Base-by-base conservation (phyloP, 2,329 filamentous ascomycete genomes). In the Botrytis squamosa region DNA sequence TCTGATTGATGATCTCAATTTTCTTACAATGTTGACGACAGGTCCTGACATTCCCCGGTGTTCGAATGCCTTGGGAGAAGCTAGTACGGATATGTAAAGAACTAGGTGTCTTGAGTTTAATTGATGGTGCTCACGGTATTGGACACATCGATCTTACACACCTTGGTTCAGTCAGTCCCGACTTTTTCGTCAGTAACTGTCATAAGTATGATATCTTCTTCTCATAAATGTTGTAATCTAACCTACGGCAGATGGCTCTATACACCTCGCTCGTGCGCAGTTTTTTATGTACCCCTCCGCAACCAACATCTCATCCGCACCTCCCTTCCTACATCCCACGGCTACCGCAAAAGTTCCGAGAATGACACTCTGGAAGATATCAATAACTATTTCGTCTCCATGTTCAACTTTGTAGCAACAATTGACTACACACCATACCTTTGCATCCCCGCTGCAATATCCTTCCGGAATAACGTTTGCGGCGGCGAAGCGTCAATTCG, bases 151-250 rank as follows among this genome's bases (percentile, higher is more conserved):
- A 97, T 82, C 75, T 80, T 29, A 83, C 97, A 20, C 88, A 97
- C n/a, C 66, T 68, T 33, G 66, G 66, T 16, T 57, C 66, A 42
- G 84, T 94, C 4, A 88, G 93, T 74, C 91, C 94, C 0, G 95
- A 98, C 82, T 97, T 97, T 83, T 93, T 97, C 80, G 88, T 95
- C 16, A 92, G 88, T 74, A 98, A 97, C 81, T 94, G 91, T 79
- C 93, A 97, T 84, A 97, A 97, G 85, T 98, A 94, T 93, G 88
- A 71, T n/a, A 9, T 22, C 25, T 29, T 20, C 12, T 10, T 36
- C 38, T 20, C 9, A 42, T 3, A 1, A 40, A 38, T 18, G 6
- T 7, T 7, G 0, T 1, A 49, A n/a, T n/a, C 33, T 36, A 36
- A 62, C 22, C 10, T 25, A 25, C 9, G 10, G 55, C 22, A 79